phyloP scores from a whole-genome alignment of 805 yeast species.

The Candida silvatica region DNA sequence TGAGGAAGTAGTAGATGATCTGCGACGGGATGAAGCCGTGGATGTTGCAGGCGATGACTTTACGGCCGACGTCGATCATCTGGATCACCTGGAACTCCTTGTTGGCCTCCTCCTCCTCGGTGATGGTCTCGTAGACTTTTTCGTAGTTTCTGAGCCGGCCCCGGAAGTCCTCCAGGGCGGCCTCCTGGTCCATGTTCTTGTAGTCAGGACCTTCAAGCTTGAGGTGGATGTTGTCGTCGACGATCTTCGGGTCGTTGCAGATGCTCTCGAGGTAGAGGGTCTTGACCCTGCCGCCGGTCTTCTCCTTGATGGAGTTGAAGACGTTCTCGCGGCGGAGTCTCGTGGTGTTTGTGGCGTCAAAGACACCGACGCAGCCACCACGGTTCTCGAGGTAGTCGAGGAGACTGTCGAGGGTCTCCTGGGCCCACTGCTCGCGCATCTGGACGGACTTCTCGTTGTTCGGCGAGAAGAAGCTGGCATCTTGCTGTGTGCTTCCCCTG shows the following conservation, averaged over 20 bases:
- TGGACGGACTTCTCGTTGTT: conserved; percentile 54
- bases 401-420: conserved; percentile 81
- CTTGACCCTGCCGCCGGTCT: conserved; percentile 56
- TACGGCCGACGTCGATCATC: conserved; percentile 94
- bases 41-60: conserved; percentile 85
- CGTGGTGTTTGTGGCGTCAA: conserved; percentile 79
- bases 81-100: conserved; percentile 76
- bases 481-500: conserved; percentile 33
- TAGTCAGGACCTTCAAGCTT: conserved; percentile 93
- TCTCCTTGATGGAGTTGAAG: conserved; percentile 43
- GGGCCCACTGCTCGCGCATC: conserved; percentile 90
- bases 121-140: conserved; percentile 82
- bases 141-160: conserved; percentile 79
- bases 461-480: conserved; percentile 83
- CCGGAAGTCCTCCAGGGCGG: conserved; percentile 74
- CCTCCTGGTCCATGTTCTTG: conserved; percentile 70
- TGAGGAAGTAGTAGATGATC: conserved; percentile 80
- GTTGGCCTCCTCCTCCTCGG: conserved; percentile 57
- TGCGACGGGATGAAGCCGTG: conserved; percentile 87
- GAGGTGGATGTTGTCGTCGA: conserved; percentile 73
- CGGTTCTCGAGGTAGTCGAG: conserved; percentile 74
- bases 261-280: conserved; percentile 81
- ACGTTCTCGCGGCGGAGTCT: conserved; percentile 54
- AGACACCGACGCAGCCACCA: conserved; percentile 86
- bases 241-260: conserved; percentile 69